Base-by-base conservation (phyloP, 805 yeast genomes). In the Naumovozyma dairenensis region DNA sequence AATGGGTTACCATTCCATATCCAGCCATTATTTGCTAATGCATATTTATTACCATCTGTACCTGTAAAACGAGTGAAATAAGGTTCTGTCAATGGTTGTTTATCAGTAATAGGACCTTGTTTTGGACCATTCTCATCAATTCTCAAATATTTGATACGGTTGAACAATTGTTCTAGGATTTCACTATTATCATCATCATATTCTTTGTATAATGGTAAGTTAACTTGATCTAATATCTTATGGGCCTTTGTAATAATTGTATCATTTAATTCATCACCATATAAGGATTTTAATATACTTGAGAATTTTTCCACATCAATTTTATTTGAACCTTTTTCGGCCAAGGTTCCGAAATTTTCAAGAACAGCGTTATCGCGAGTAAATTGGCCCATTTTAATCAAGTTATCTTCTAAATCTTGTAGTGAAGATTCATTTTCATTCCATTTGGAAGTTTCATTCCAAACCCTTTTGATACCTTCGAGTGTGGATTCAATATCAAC, bases 1-100 rank as follows among this genome's bases (percentile, higher is more conserved):
- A 87, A 60, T 2, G 97, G 96, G 45, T 89, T 78, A 8, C 95
- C 96, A 34, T 84, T 87, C 98, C 98, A 89, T 36, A 92, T 85
- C 96, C 97, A 89, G 30, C 98, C 98, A 51, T 92, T 89, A 53
- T 92, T 92, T 3, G 95, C 97, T 38, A 89, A 63, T 6, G 82
- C 78, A 62, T 77, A 78, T 1, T 67, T 62, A 25, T 69, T 65
- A 3, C 86, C 89, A 31, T 65, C 63, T 3, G 51, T 51, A 0
- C 60, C 55, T 2, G 45, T 53, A 45, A 87, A 74, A 38, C 86
- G 65, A 2, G 96, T 85, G 56, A 92, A 89, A 57, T 89, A 89
- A 4, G 87, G 77, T 57, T 89, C 97, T 2, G 82, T 72, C 25
- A 89, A 63, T 0, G 95, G 94, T 3, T 60, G 51, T 3, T 62